phyloP scores from a whole-genome alignment of 352 stramenopile genomes.

The Globisporangium viniferum region DNA sequence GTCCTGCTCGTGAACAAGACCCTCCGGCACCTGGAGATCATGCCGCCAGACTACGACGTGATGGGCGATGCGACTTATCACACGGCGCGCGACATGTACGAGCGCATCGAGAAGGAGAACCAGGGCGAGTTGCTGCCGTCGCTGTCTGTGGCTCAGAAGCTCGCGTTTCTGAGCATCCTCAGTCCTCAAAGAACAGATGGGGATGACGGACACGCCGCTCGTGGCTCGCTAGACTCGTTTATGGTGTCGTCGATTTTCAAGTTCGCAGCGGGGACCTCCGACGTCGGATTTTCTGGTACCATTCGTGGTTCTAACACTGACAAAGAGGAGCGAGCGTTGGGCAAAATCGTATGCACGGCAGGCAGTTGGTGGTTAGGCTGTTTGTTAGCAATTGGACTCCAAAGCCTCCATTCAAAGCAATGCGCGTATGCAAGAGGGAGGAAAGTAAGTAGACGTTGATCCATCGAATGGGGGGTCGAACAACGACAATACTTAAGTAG shows the following conservation, averaged over 20 bases:
- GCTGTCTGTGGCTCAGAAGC: slow-evolving; percentile 3
- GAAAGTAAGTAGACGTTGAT: too few species aligned
- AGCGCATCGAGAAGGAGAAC: neutral
- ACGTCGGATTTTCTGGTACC: slow-evolving; percentile 6
- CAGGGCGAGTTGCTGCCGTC: neutral
- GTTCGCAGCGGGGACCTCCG: neutral
- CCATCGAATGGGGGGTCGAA: too few species aligned
- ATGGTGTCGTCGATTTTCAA: slow-evolving; percentile 12
- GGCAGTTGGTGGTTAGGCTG: too few species aligned
- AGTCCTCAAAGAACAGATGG: too few species aligned
- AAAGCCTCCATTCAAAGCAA: too few species aligned
- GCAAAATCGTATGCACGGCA: too few species aligned
- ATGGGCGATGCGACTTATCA: neutral
- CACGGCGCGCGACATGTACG: neutral
- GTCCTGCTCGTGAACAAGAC: slow-evolving; percentile 10
- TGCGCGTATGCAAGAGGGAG: too few species aligned
- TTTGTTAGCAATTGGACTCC: too few species aligned
- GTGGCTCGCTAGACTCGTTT: slow-evolving; percentile 1
- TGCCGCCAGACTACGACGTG: neutral
- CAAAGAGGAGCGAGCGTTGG: too few species aligned
- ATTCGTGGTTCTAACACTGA: too few species aligned
- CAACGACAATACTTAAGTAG: too few species aligned
- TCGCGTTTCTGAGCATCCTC: slow-evolving; percentile 13
- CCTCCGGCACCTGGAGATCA: neutral
- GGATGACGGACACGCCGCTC: neutral